Percentiles rank a stretch among this genome's conserved stretches.
phyloP scores from a whole-genome alignment of 208 protist species.

The Crithidia brevicula region DNA sequence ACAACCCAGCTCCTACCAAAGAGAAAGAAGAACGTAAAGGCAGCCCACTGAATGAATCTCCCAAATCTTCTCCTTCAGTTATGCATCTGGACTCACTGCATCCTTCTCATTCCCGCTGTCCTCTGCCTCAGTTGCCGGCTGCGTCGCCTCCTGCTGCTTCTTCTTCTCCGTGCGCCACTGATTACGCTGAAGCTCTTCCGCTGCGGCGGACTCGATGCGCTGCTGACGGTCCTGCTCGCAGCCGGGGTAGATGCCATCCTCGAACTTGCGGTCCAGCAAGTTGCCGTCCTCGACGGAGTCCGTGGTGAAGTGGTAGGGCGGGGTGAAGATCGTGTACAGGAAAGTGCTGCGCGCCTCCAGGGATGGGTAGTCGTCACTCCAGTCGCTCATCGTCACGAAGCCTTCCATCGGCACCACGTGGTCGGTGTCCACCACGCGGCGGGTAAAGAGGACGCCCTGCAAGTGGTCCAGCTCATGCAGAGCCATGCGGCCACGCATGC shows the following conservation, averaged over 20 bases:
- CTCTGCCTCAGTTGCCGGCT: not conserved
- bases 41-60: too few relatives aligned
- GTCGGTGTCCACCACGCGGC: conserved; percentile 82
- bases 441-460: conserved; percentile 83
- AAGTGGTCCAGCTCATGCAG: conserved; percentile 90
- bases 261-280: conserved; percentile 89
- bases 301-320: conserved; percentile 73
- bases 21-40: too few relatives aligned
- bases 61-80: too few relatives aligned
- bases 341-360: conserved; percentile 91
- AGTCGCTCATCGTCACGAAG: conserved; percentile 88
- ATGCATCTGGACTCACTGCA: not conserved
- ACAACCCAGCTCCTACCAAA: too few relatives aligned
- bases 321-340: conserved; percentile 88
- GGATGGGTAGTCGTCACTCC: conserved; percentile 90
- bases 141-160: conserved; percentile 4
- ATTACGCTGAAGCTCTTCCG: conserved; percentile 56
- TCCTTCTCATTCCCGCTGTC: not conserved
- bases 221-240: conserved; percentile 72
- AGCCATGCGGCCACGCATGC: conserved; percentile 83
- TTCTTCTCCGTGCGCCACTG: conserved; percentile 53
- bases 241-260: conserved; percentile 89
- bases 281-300: conserved; percentile 73
- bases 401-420: conserved; percentile 89
- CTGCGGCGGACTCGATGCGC: conserved; percentile 70